phyloP scores from a whole-genome alignment of 371 early-diverging fungal species.

The Mucor sp. region DNA sequence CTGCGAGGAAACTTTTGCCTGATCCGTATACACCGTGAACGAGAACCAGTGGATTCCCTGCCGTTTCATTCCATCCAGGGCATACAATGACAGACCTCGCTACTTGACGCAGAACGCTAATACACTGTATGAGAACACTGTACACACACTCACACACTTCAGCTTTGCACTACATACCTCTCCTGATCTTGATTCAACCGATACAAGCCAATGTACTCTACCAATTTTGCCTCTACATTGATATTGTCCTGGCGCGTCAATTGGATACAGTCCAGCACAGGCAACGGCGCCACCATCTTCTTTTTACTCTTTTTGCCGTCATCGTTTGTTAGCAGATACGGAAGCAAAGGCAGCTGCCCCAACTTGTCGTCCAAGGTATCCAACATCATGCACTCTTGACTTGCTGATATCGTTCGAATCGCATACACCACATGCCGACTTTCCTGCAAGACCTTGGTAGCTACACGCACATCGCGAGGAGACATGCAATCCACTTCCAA shows the following conservation, averaged over 20 bases:
- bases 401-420: conserved; percentile 66
- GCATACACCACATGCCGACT: conserved; percentile 49
- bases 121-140: background rate
- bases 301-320: conserved; percentile 11
- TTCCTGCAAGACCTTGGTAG: conserved; percentile 21
- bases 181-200: conserved; percentile 70
- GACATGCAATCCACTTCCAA: conserved; percentile 58
- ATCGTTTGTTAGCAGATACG: conserved; percentile 41
- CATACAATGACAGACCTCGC: conserved; percentile 55
- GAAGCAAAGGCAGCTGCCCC: conserved; percentile 50
- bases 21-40: conserved; percentile 79
- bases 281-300: conserved; percentile 19
- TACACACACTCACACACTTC: background rate
- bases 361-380: conserved; percentile 54
- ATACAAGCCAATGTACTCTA: conserved; percentile 41
- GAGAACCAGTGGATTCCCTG: conserved; percentile 42
- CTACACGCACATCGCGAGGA: conserved; percentile 42
- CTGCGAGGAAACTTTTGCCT: conserved; percentile 80
- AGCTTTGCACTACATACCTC: conserved; percentile 24
- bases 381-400: conserved; percentile 76
- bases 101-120: conserved; percentile 57
- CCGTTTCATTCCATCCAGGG: conserved; percentile 49
- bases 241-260: conserved; percentile 47
- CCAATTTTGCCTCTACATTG: conserved; percentile 43
- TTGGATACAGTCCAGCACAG: conserved; percentile 24